Base-by-base conservation (phyloP, 352 stramenopile species). In the Pythium apleroticum region DNA sequence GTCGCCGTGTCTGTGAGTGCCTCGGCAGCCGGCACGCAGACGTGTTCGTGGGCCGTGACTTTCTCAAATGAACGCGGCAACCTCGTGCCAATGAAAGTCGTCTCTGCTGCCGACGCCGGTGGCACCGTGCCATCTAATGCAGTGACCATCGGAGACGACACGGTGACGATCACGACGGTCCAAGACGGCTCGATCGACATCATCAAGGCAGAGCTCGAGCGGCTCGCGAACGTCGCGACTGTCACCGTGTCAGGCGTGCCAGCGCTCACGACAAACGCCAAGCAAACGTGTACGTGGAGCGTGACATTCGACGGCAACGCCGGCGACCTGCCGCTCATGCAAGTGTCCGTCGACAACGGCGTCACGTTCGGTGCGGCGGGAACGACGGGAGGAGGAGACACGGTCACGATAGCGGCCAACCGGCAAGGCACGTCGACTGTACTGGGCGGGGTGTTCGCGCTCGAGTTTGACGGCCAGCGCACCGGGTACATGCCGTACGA, bases 251-350 rank as follows among this genome's bases (percentile, higher is more conserved):
- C 89, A 7, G 73, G 78, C 1, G 75, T 67, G 5, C 43, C 79
- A 48, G 77, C 60, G 15, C 22, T 65, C 19, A 68, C 71, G 24
- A 72, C 77, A 1, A 76, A 78, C n/a, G 57, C 79, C 12, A 64
- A 76, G 11, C 75, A 93, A 50, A 81, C 86, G 3, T 99, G 96
- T 65, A 86, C 77, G 3, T 98, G 94, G 92, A 73, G 79, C 52
- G 77, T 99, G 30, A 98, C 92, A 1, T 98, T 99, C 60, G 89
- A 98, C 54, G 93, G 84, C 10, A 98, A 98, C 62, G 92, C 95
- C 4, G 95, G 95, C 15, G 60, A 95, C 55, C 63, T 95, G 24
- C 73, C 77, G 4, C 57, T 86, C 14, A 74, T 95, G 61, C 64
- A 73, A 19, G 78, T 90, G 6, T 83, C 80, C 0, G 74, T 80